Base-by-base conservation (phyloP, 257 asterid species). In the Capsicum chinense region DNA sequence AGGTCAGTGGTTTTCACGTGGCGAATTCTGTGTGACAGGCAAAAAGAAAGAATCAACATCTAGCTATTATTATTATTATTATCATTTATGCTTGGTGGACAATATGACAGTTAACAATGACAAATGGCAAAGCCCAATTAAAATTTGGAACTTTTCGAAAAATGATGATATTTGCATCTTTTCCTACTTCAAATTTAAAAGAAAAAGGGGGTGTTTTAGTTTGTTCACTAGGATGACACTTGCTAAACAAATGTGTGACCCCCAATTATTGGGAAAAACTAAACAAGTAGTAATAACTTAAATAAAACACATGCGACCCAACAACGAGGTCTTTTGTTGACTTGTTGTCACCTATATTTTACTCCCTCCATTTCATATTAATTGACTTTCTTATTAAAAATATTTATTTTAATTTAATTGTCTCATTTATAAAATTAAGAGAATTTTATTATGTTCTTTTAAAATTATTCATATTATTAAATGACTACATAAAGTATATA, bases 1-100 rank as follows among this genome's bases (percentile, higher is more conserved):
- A 39, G 44, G 44, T 39, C 5, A 39, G 44, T 39, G 44, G 44
- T 39, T 39, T 76, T 76, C 26, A 76, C 50, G 9, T 76, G 81
- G 81, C 6, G 64, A 54, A 52, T 26, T 76, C 81, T 26, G 15
- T 37, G 63, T 76, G 48, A 54, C 81, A 76, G 81, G 48, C 48
- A 52, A 52, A 76, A 52, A 76, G 81, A 12, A 50, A 4, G 81
- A 52, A 54, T 52, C 63, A 26, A 76, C 26, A 76, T 52, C 3
- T 39, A 39, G 44, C 44, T 52, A 52, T 17, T 7, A 76, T 26
- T 52, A 52, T 17, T 7, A 76, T 26, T 26, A 26, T 76, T 21
- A 76, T 37, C 16, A 68, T 39, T 14, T 12, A 50, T 50, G 81
- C 21, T 74, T 52, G 13, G 19, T 52, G 81, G 63, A 56, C 81